These are phyloP conservation scores for Bipolaris oryzae DNA, from an alignment of 2,329 filamentous ascomycete species.

Conservation along the genomic window DNA sequence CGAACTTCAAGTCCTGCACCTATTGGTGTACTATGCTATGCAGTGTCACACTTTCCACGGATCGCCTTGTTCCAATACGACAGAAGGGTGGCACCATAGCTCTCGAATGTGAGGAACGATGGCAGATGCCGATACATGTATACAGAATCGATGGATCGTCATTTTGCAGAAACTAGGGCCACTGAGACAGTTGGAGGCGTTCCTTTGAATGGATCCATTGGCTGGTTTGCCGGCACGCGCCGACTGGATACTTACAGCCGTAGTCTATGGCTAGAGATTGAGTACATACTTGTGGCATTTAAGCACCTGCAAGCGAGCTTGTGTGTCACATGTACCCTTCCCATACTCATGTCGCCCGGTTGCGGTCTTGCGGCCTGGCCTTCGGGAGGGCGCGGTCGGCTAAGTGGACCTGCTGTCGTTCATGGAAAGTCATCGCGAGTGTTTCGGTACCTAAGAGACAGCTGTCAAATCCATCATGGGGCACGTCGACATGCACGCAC, in stretches of 20 bases:
- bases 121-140: too few relatives aligned
- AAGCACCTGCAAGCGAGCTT: slow-evolving; percentile 8
- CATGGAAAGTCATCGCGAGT: slow-evolving; percentile 1
- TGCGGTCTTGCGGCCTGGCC: slow-evolving; percentile 9
- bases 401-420: slow-evolving; percentile 6
- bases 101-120: too few relatives aligned
- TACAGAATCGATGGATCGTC: too few relatives aligned
- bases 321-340: slow-evolving; percentile 1
- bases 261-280: slow-evolving; percentile 10
- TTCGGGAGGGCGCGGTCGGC: slow-evolving; percentile 14
- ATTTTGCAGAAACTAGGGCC: too few relatives aligned
- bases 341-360: neutral
- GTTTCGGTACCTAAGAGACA: neutral
- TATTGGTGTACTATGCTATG: neutral
- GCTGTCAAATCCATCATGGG: neutral
- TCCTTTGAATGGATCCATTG: too few relatives aligned
- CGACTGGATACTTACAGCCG: neutral
- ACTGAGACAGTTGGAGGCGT: too few relatives aligned
- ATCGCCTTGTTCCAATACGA: slow-evolving; percentile 2
- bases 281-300: slow-evolving; percentile 7
- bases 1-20: neutral
- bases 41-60: neutral
- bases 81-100: neutral
- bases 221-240: neutral
- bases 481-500: neutral